Evolutionary conservation across 768 basidiomycete genomes (phyloP).

Genomic region (Brasilioporus rufonigricans): DNA sequence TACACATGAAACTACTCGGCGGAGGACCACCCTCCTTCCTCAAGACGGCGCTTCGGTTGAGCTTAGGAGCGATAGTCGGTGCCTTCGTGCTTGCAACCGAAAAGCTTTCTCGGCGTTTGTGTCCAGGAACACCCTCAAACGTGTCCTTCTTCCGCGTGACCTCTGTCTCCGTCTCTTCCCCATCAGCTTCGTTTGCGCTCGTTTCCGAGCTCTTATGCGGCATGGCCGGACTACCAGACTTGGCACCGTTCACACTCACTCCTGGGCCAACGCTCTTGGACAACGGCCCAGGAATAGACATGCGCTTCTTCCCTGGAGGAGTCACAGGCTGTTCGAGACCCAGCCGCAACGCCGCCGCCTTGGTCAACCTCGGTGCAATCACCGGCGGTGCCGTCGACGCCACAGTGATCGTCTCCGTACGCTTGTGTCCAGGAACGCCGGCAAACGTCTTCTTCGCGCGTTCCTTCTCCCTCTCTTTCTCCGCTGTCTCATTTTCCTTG

Average conservation of each 20-base stretch:
- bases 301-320: slow-evolving; percentile 38
- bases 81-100: slow-evolving; percentile 54
- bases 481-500: slow-evolving; percentile 37
- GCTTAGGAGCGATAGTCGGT: slow-evolving; percentile 43
- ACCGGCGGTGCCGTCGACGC: slow-evolving; percentile 71
- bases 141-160: slow-evolving; percentile 37
- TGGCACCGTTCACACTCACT: slow-evolving; percentile 1
- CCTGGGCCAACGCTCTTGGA: slow-evolving; percentile 8
- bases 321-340: slow-evolving; percentile 46
- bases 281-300: slow-evolving; percentile 28
- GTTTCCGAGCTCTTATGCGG: slow-evolving; percentile 9
- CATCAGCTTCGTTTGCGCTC: slow-evolving; percentile 29
- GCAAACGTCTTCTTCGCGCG: slow-evolving; percentile 62
- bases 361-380: slow-evolving; percentile 73
- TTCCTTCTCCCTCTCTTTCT: slow-evolving; percentile 59
- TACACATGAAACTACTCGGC: slow-evolving; percentile 71
- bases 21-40: slow-evolving; percentile 48
- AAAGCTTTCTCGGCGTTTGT: slow-evolving; percentile 76
- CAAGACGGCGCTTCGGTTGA: slow-evolving; percentile 44
- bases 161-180: slow-evolving; percentile 24
- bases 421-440: slow-evolving; percentile 82
- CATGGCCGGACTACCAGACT: slow-evolving; percentile 6
- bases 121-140: slow-evolving; percentile 82
- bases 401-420: slow-evolving; percentile 61
- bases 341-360: slow-evolving; percentile 67